These are phyloP conservation scores for Umbellularia californica DNA, from an alignment of 164 flowering plant genomes.

Conservation along the genomic window DNA sequence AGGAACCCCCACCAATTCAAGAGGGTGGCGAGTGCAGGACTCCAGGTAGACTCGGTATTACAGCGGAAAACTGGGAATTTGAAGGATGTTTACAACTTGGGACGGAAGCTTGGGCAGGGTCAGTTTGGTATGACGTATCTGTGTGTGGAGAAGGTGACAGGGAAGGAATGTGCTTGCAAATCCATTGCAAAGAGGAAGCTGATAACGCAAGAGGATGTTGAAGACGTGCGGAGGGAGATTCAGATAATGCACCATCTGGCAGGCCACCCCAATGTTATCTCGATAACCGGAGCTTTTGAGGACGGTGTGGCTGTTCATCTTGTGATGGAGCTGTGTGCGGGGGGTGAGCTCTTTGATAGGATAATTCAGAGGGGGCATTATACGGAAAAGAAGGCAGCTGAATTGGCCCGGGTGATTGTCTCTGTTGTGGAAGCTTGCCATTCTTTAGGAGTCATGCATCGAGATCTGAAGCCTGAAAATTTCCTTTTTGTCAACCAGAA, in stretches of 20 bases:
- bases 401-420: conserved; percentile 56
- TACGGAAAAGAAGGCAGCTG: conserved; percentile 69
- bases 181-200: conserved; percentile 74
- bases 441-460: conserved; percentile 85
- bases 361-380: conserved; percentile 63
- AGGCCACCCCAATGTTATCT: conserved; percentile 52
- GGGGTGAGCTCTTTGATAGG: conserved; percentile 88
- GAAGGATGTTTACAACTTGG: conserved; percentile 60
- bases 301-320: conserved; percentile 79
- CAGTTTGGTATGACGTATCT: conserved; percentile 76
- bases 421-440: conserved; percentile 73
- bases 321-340: conserved; percentile 76
- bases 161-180: conserved; percentile 72
- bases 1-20: conserved; percentile 35
- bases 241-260: conserved; percentile 83
- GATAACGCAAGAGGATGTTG: conserved; percentile 51
- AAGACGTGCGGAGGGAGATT: conserved; percentile 80
- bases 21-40: conserved; percentile 51
- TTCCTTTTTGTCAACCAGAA: conserved; percentile 61
- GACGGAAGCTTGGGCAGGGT: conserved; percentile 73
- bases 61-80: conserved; percentile 53
- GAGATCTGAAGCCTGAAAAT: conserved; percentile 88
- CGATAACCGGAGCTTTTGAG: conserved; percentile 68
- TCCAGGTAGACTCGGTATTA: conserved; percentile 48
- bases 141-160: conserved; percentile 53